phyloP scores from a whole-genome alignment of 2,329 filamentous ascomycete genomes.

The Epichloe aotearoae region DNA sequence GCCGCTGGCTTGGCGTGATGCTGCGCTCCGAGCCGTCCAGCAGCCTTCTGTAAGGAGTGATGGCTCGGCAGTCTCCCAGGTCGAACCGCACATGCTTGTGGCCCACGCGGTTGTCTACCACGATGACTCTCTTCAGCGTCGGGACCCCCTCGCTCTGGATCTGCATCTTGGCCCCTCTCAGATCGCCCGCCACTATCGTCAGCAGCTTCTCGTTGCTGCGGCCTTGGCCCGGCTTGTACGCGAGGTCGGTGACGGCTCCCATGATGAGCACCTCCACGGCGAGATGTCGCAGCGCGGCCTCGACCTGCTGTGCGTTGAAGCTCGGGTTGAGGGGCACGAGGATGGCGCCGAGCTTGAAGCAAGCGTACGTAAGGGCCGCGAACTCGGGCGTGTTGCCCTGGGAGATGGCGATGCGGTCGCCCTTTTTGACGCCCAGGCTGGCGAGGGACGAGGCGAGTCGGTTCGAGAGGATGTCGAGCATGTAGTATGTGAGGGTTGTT shows the following conservation, averaged over 20 bases:
- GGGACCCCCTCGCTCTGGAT: conserved; percentile 42
- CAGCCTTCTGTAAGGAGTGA: conserved; percentile 34
- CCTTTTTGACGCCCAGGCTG: conserved; percentile 61
- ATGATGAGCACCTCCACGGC: conserved; percentile 63
- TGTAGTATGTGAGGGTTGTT: conserved; percentile 56
- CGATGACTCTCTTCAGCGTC: conserved; percentile 54
- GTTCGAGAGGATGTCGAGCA: conserved; percentile 65
- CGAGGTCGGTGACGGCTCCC: conserved; percentile 74
- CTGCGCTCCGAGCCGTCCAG: conserved; percentile 18
- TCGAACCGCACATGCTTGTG: conserved; percentile 33
- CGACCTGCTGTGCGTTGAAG: conserved; percentile 70
- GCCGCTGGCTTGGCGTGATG: conserved; percentile 30
- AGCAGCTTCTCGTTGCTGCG: conserved; percentile 39
- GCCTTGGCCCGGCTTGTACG: conserved; percentile 45
- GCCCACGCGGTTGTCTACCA: conserved; percentile 60
- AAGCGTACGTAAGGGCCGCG: conserved; percentile 71
- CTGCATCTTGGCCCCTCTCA: conserved; percentile 14
- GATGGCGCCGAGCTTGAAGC: conserved; percentile 90
- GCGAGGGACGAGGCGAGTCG: conserved; percentile 57
- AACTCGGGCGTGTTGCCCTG: conserved; percentile 79
- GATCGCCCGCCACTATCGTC: conserved; percentile 29
- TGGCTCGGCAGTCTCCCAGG: conserved; percentile 24
- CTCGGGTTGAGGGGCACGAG: conserved; percentile 87
- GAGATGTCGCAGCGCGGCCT: conserved; percentile 65
- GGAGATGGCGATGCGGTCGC: conserved; percentile 73